phyloP scores from a whole-genome alignment of 169 alveolate species.

The Sarcocystis neurona region DNA sequence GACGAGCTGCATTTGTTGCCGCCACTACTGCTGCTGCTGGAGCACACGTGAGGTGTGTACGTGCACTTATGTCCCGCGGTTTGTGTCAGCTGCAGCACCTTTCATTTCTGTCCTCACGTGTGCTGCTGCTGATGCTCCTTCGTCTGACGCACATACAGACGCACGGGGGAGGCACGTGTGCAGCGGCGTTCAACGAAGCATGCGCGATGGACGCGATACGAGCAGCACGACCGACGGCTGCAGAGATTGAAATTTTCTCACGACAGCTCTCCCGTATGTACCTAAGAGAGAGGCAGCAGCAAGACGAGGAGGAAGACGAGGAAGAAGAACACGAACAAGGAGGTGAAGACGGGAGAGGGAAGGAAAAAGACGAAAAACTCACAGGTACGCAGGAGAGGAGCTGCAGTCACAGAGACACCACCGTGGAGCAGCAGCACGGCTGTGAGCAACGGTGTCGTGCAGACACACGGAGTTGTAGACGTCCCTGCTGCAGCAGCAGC shows the following conservation, averaged over 20 bases:
- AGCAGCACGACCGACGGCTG: not conserved
- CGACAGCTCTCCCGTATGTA: not conserved
- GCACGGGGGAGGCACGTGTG: slow-evolving; percentile 18
- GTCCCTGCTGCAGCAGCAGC: too few species aligned
- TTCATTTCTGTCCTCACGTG: not conserved
- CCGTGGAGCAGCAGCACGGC: too few species aligned
- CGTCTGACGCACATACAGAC: not conserved
- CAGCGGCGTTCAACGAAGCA: not conserved
- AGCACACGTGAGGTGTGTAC: too few species aligned
- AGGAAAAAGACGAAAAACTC: too few species aligned
- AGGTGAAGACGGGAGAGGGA: too few species aligned
- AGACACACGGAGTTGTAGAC: too few species aligned
- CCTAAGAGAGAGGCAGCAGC: not conserved
- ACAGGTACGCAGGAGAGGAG: too few species aligned
- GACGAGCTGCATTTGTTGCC: too few species aligned
- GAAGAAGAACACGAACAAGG: too few species aligned
- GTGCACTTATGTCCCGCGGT: not conserved
- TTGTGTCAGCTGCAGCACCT: not conserved
- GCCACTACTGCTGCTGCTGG: too few species aligned
- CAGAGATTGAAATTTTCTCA: not conserved
- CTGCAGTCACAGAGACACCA: too few species aligned
- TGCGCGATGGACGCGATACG: not conserved
- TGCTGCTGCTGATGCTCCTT: not conserved
- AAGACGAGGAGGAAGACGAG: not conserved
- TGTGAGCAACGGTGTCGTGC: too few species aligned